These are phyloP conservation scores for Epichloe amarillans DNA, from an alignment of 2,329 filamentous ascomycete genomes.

Conservation along the genomic window DNA sequence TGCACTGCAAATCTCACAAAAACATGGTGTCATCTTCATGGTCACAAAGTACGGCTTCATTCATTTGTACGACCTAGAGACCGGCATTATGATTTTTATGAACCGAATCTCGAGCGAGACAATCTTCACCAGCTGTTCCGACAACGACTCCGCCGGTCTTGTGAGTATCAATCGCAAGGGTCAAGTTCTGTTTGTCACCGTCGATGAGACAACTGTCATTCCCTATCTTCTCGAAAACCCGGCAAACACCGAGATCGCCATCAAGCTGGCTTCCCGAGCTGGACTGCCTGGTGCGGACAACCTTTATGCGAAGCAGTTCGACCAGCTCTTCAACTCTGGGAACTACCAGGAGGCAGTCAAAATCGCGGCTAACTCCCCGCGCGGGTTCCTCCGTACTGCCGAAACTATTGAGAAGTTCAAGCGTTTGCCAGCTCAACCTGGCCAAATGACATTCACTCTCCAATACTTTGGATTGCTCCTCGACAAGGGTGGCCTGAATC, in stretches of 20 bases:
- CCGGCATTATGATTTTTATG: conserved; percentile 94
- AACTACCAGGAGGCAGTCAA: conserved; percentile 85
- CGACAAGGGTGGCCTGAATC: conserved; percentile 87
- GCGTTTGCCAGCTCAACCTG: conserved; percentile 63
- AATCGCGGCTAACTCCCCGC: conserved; percentile 89
- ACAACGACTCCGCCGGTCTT: conserved; percentile 74
- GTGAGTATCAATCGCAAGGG: conserved; percentile 96
- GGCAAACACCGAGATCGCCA: conserved; percentile 81
- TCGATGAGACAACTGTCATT: conserved; percentile 84
- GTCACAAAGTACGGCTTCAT: conserved; percentile 99
- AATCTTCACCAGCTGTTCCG: conserved; percentile 86
- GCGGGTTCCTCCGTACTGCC: conserved; percentile 84
- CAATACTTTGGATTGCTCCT: conserved; percentile 97
- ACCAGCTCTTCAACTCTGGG: conserved; percentile 66
- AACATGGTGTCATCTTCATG: conserved; percentile 93
- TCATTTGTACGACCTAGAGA: conserved; percentile 95
- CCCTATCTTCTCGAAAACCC: conserved; percentile 94
- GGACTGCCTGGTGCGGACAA: conserved; percentile 89
- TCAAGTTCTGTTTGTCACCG: conserved; percentile 84
- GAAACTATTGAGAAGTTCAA: conserved; percentile 97
- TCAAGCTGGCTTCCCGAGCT: conserved; percentile 90
- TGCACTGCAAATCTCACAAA: conserved; percentile 90
- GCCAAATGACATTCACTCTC: conserved; percentile 84
- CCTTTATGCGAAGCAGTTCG: conserved; percentile 85
- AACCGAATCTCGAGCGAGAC: conserved; percentile 99